Conservation (phyloP, 345 rosid species). For the Salix purpurea region DNA sequence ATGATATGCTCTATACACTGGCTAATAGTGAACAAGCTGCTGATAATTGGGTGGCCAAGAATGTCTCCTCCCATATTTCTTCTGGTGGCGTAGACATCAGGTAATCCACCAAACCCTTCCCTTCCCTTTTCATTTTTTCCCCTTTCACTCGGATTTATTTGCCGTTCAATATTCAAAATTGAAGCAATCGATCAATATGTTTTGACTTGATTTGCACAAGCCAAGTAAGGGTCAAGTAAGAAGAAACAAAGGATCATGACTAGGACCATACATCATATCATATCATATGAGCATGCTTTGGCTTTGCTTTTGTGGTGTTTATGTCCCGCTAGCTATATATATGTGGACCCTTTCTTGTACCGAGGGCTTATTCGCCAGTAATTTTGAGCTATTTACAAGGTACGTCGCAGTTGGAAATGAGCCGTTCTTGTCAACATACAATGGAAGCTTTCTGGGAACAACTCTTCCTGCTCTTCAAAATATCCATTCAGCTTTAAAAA, state of each 20-base stretch:
- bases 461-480: conserved; percentile 25
- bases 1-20: conserved; percentile 19
- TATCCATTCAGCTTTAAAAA: conserved; percentile 21
- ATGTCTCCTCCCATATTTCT: conserved; percentile 12
- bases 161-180: neutral
- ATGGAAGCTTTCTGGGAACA: conserved; percentile 15
- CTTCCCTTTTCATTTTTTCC: neutral
- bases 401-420: conserved; percentile 32
- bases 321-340: neutral
- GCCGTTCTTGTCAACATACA: conserved; percentile 17
- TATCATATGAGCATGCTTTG: neutral
- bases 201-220: neutral
- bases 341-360: neutral
- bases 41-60: conserved; percentile 15
- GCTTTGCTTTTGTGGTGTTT: neutral
- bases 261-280: neutral
- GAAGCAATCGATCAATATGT: neutral
- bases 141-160: neutral
- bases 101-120: neutral
- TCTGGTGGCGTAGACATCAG: conserved; percentile 23
- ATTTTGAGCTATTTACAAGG: conserved; percentile 2
- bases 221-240: neutral
- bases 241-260: neutral
- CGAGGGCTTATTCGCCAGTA: neutral
- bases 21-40: conserved; percentile 9